Conservation (phyloP, 2,329 filamentous ascomycete species). For the Hypocrella siamensis region DNA sequence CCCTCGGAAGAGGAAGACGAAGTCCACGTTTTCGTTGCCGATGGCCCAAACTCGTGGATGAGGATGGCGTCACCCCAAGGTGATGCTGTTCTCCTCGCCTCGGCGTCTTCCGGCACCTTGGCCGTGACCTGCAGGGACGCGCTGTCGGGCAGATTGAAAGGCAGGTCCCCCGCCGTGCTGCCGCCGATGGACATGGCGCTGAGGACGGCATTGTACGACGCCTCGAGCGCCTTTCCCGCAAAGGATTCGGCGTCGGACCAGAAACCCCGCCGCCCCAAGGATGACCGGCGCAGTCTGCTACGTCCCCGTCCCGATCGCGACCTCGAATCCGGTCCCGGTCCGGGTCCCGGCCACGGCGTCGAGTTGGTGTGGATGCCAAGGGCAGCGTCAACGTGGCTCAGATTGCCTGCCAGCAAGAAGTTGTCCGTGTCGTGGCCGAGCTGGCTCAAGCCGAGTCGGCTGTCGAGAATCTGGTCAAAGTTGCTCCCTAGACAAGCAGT, state of each 20-base stretch:
- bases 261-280: conserved; percentile 3
- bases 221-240: not conserved
- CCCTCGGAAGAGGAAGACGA: too few species aligned
- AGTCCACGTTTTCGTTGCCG: too few species aligned
- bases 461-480: conserved; percentile 4
- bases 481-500: conserved; percentile 3
- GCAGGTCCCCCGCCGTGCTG: conserved; percentile 6
- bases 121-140: not conserved
- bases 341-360: too few species aligned
- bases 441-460: conserved; percentile 1
- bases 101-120: not conserved
- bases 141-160: conserved; percentile 9
- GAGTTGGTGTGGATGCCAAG: too few species aligned
- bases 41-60: too few species aligned
- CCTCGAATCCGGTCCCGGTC: too few species aligned
- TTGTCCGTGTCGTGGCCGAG: conserved; percentile 5
- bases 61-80: conserved; percentile 3
- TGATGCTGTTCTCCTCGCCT: not conserved
- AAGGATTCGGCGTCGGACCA: conserved; percentile 1
- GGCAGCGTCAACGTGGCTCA: too few species aligned
- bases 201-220: conserved; percentile 1
- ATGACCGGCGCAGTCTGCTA: conserved; percentile 1
- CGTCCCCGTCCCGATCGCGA: too few species aligned
- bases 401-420: conserved; percentile 4
- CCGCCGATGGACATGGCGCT: conserved; percentile 4